Conservation (phyloP, 2,329 filamentous ascomycete genomes). For the Penicillium sp. region DNA sequence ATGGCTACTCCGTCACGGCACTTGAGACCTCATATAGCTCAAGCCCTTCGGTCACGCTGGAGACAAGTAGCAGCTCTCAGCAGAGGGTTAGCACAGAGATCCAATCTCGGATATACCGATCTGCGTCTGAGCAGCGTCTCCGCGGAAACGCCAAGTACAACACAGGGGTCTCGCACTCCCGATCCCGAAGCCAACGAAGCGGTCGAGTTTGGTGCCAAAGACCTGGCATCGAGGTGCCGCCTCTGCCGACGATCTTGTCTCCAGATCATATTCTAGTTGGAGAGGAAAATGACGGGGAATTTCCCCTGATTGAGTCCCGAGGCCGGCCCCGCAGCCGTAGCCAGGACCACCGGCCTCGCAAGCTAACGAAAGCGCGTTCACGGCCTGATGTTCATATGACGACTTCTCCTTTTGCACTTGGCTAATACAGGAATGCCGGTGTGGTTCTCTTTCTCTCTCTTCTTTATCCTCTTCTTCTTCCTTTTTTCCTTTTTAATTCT, state of each 20-base stretch:
- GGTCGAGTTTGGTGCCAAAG: slow-evolving; percentile 18
- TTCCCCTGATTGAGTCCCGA: slow-evolving; percentile 16
- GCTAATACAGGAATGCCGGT: slow-evolving; percentile 4
- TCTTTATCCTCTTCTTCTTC: background rate
- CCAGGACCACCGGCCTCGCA: slow-evolving; percentile 21
- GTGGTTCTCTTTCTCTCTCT: background rate
- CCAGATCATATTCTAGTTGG: slow-evolving; percentile 12
- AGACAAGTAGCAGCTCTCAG: slow-evolving; percentile 5
- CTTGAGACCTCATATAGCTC: slow-evolving; percentile 2
- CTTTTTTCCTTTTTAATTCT: background rate
- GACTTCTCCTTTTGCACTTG: slow-evolving; percentile 13
- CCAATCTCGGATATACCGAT: slow-evolving; percentile 7
- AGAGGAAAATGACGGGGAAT: background rate
- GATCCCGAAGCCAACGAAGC: slow-evolving; percentile 14
- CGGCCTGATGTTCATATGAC: slow-evolving; percentile 16
- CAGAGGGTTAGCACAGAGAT: background rate
- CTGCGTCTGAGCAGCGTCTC: slow-evolving; percentile 13
- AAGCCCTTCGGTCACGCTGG: slow-evolving; percentile 5
- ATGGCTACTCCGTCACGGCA: slow-evolving; percentile 8
- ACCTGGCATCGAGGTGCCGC: slow-evolving; percentile 18
- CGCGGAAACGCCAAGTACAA: background rate
- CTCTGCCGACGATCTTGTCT: slow-evolving; percentile 22
- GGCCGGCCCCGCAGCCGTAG: slow-evolving; percentile 27
- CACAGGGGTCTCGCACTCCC: slow-evolving; percentile 5
- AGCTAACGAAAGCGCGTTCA: slow-evolving; percentile 17